Base-by-base conservation (phyloP, 176 grass and related monocot genomes). In the Echinochloa phyllopogon region DNA sequence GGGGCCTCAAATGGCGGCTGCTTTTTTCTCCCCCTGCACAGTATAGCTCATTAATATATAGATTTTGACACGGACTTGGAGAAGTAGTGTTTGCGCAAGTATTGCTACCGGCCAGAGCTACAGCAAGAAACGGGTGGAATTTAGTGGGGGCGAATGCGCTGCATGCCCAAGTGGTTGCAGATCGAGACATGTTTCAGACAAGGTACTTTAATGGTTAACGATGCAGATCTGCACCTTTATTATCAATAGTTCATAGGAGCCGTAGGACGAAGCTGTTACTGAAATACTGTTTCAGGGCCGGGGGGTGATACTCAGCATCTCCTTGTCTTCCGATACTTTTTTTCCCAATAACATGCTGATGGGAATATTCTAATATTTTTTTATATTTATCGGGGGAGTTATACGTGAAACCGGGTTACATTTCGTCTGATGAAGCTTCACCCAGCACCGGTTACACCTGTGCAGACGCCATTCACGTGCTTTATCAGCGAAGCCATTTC, bases 151-250 rank as follows among this genome's bases (percentile, higher is more conserved):
- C 57, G 57, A 10, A 48, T 48, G 69, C 27, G 13, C 20, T 8
- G 42, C 42, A 33, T 80, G 78, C 78, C 16, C 33, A 6, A 80
- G 78, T 67, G 62, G 33, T 52, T 80, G 63, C 63, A 55, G 62
- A 25, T 68, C 11, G 79, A 58, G 81, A 63, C 24, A 89, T 3
- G 52, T 33, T 80, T 44, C 55, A 72, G 86, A 57, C 74, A 81
- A 17, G 61, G 41, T 76, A 23, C 13, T 85, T 85, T 57, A 89
- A 81, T 89, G 77, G 43, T 25, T 63, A 81, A 81, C 52, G 42
- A 69, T 81, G 42, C 21, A 67, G 78, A 80, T 81, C 69, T 69
- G 61, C 60, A 12, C 41, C 69, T 45, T 69, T 38, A 81, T 69
- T 38, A 81, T 89, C 52, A 76, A 69, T 70, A 75, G 24, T 68